These are phyloP conservation scores for Zygnema circumcarinatum DNA, from an alignment of 139 green algal genomes.

Conservation along the genomic window DNA sequence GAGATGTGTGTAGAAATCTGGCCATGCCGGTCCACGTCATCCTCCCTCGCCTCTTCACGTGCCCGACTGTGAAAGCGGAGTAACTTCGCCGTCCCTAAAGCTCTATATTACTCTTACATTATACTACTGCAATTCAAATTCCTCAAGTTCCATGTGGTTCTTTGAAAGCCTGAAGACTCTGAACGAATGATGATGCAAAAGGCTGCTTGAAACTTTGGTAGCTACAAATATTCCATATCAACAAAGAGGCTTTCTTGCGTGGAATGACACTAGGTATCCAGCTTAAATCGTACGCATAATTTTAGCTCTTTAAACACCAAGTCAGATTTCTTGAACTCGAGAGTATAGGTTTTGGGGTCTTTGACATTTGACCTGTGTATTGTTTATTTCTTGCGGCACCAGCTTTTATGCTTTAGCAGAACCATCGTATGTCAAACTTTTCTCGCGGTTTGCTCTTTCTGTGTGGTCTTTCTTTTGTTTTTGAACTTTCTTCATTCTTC, in stretches of 20 bases:
- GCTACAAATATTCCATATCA: neutral
- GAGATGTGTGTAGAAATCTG: conserved; percentile 7
- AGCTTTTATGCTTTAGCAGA: neutral
- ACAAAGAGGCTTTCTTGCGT: too few relatives aligned
- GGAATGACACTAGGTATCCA: too few relatives aligned
- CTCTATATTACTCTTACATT: neutral
- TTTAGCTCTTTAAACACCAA: too few relatives aligned
- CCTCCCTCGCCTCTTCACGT: conserved; percentile 40
- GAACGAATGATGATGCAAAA: neutral
- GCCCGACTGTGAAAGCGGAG: conserved; percentile 6
- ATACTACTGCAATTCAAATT: neutral
- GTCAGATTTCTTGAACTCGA: neutral
- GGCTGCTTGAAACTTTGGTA: neutral
- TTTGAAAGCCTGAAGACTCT: neutral
- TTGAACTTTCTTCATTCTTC: neutral
- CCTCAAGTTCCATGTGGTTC: neutral
- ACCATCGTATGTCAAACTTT: neutral
- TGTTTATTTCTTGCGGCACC: too few relatives aligned
- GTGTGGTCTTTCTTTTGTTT: neutral
- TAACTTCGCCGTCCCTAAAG: neutral
- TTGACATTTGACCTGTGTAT: too few relatives aligned
- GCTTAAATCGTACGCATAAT: too few relatives aligned
- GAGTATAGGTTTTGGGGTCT: neutral
- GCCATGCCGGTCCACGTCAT: conserved; percentile 23
- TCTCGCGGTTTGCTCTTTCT: neutral